Base-by-base conservation (phyloP, 257 asterid genomes). In the Gentiana dahurica region DNA sequence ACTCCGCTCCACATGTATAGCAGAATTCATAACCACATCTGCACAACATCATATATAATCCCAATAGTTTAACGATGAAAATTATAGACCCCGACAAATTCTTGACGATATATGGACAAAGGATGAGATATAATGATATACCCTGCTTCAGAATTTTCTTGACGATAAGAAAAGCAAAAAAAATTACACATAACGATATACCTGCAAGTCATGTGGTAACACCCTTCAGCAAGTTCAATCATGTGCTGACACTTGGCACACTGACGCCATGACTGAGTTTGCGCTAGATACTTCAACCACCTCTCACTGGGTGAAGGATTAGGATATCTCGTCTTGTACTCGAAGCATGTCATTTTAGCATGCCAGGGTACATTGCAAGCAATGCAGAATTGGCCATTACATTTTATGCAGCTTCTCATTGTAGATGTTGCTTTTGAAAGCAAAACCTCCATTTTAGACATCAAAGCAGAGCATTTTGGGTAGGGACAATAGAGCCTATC, bases 1-100 rank as follows among this genome's bases (percentile, higher is more conserved):
- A 86, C 73, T 75, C 87, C 7, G 94, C 89, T 49, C 94, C 95
- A 66, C 95, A 89, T 1, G 80, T 83, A 49, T 83, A 86, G 71
- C 97, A 86, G 59, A 89, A 89, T 46, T 86, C 87, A 53, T 69
- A 57, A 12, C 97, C 89, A 73, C 95, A 89, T 77, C 95, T 89
- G 89, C 63, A 41, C 8, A 15, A 56, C 0, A 1, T 8, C 37
- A 57, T 39, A 36, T 12, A 57, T 43, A 57, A 41, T 57, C 38
- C 49, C 43, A 3, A n/a, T 15, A 43, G 12, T 38, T 38, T 15
- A 36, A 57, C 39, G 10, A 13, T 36, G 32, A 32, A 55, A 36
- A 43, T 54, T 11, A 54, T 15, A 15, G 24, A 15, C 24, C 24
- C 24, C 24, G 24, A 15, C 24, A 15, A 15, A 15, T 15, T 15